Percentiles rank a stretch among this genome's conserved stretches.
Conservation (phyloP, 495 filamentous ascomycete genomes). For the Clohesyomyces aquaticus region DNA sequence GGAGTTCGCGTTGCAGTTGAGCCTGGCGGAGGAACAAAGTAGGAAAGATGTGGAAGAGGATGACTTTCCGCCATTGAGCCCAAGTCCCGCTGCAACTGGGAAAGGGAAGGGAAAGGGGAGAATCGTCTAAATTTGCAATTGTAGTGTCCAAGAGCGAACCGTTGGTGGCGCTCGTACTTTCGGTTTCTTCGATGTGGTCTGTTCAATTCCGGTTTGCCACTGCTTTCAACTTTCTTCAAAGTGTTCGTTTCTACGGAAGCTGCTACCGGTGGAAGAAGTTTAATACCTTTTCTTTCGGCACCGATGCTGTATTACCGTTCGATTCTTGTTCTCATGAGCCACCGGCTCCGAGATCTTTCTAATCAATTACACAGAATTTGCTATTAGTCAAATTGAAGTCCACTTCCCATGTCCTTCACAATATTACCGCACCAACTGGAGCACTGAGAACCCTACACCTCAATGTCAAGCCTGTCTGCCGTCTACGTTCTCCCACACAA, state of each 20-base stretch:
- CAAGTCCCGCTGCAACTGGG: constrained; percentile 52
- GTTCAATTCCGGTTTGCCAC: background rate
- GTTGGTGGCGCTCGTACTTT: constrained; percentile 1
- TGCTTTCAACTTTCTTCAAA: constrained; percentile 7
- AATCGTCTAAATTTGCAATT: constrained; percentile 29
- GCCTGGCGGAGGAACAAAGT: constrained; percentile 77
- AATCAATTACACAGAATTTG: no score
- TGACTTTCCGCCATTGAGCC: constrained; percentile 59
- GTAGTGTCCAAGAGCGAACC: no score
- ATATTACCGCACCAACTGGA: no score
- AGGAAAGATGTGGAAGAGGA: constrained; percentile 46
- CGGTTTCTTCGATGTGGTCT: background rate
- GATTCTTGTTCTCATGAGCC: background rate
- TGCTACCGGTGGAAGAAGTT: background rate
- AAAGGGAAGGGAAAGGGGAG: constrained; percentile 53
- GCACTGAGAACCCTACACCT: no score
- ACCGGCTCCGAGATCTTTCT: no score
- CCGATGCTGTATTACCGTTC: background rate
- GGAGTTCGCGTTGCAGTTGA: constrained; percentile 81
- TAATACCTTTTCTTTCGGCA: constrained; percentile 9
- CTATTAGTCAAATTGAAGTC: no score
- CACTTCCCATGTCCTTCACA: no score
- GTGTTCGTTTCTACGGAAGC: no score
- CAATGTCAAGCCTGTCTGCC: no score
- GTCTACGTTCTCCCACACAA: no score